phyloP scores from a whole-genome alignment of 2,329 filamentous ascomycete genomes.

The Scolecobasidium constrictum region DNA sequence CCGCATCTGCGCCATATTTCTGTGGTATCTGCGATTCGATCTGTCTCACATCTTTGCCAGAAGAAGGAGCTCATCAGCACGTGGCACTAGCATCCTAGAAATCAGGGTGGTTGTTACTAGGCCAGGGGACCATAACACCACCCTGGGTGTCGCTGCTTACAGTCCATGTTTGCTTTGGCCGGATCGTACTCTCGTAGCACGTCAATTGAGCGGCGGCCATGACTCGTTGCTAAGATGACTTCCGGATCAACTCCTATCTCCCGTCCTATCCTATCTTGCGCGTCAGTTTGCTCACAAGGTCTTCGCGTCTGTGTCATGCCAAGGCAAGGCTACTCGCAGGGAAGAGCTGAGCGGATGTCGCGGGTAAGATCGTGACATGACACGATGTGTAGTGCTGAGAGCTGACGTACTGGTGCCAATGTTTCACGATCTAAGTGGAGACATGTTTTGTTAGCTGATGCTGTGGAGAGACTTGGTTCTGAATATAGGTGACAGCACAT shows the following conservation, averaged over 20 bases:
- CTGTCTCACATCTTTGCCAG: constrained; percentile 72
- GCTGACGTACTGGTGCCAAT: constrained; percentile 55
- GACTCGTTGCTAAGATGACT: constrained; percentile 79
- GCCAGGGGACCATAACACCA: no score
- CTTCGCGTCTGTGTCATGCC: background rate
- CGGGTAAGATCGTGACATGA: background rate
- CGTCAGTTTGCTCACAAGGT: background rate
- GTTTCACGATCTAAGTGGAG: constrained; percentile 56
- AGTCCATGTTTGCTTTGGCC: constrained; percentile 85
- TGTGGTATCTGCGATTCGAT: constrained; percentile 71
- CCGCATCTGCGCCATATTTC: constrained; percentile 64
- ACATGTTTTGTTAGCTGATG: background rate
- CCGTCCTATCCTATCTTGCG: constrained; percentile 53
- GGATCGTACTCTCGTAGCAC: constrained; percentile 68
- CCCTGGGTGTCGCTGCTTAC: constrained; percentile 39
- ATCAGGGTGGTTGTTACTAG: no score
- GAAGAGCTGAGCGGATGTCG: constrained; percentile 3
- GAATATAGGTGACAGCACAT: background rate
- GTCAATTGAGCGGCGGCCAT: constrained; percentile 84
- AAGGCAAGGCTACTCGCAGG: background rate
- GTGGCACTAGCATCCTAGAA: constrained; percentile 3
- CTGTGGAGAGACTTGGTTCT: background rate
- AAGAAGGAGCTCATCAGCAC: constrained; percentile 10
- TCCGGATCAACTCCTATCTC: constrained; percentile 79
- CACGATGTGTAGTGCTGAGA: background rate